phyloP scores from a whole-genome alignment of 371 early-diverging fungal genomes.

The Mortierella sp. region DNA sequence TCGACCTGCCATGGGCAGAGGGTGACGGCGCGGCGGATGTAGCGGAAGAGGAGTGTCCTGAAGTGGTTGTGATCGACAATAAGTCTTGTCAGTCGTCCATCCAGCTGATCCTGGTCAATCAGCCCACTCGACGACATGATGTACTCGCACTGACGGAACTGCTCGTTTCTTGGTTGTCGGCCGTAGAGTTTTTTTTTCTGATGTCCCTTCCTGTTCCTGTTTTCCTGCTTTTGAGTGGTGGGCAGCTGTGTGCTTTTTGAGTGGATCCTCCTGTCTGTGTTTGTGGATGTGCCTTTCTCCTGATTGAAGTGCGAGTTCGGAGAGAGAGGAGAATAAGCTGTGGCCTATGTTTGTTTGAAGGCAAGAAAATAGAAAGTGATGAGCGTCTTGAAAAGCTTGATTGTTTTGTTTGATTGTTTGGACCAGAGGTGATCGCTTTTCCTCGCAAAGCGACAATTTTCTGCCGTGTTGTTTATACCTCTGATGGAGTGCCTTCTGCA shows the following conservation, averaged over 20 bases:
- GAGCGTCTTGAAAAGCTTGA: background rate
- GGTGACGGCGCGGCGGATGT: slow-evolving; percentile 35
- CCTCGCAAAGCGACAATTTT: background rate
- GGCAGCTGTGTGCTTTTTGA: background rate
- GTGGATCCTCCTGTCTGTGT: background rate
- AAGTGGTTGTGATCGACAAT: slow-evolving; percentile 47
- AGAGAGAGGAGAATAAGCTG: no score
- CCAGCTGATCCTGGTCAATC: slow-evolving; percentile 53
- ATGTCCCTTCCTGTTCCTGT: background rate
- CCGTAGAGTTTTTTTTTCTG: background rate
- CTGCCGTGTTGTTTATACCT: background rate
- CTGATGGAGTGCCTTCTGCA: background rate
- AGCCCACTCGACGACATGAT: slow-evolving; percentile 21
- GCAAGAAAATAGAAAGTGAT: no score
- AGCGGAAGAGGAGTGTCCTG: slow-evolving; percentile 34
- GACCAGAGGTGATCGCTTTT: no score
- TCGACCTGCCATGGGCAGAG: slow-evolving; percentile 44
- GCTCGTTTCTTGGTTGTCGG: background rate
- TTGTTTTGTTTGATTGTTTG: background rate
- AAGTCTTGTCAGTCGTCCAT: slow-evolving; percentile 34
- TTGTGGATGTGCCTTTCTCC: background rate
- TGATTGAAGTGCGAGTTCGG: background rate
- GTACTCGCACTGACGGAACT: slow-evolving; percentile 23
- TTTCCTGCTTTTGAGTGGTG: background rate
- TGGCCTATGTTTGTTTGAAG: no score